Evolutionary conservation across 2,329 filamentous ascomycete species (phyloP), one percentile per base, ranked within the genome.

Genomic region (Penicillium olsonii): DNA sequence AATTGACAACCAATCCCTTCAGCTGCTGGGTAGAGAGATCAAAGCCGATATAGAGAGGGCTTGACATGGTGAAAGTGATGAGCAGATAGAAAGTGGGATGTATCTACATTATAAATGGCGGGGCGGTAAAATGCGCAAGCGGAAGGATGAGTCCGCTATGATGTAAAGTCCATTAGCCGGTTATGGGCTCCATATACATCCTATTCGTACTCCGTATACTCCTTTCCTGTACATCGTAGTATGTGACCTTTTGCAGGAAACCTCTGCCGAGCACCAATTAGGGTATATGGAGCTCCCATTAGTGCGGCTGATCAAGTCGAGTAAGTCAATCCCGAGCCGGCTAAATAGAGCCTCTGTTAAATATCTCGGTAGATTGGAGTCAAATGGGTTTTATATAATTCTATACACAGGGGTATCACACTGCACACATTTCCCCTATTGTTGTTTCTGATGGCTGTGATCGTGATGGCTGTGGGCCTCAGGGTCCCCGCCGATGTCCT

Each of bases 1-100:
- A 90, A 48, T 87, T 84, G 58, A 97, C 88, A 43, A 94, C 87
- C 58, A 97, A 86, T 59, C 90, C 92, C 81, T 99, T 97, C 50
- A 97, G 81, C 70, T 97, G 92, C 72, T 97, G 94, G 50, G 94
- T 97, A 37, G 92, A 96, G 52, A 97, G 85, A 75, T 99, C 94
- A 70, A 97, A 92, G 53, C 94, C 94, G 65, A 96, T 79, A 68
- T 95, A 96, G 53, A 95, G 77, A 15, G 88, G 85, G 26, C 75
- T 60, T 24, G 67, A 60, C 71, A 76, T 75, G 50, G 15, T 35
- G 33, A 18, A 35, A 18, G 15, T n/a, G 6, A 11, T 31, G 12
- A 6, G 29, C 18, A 34, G 26, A 39, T 29, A 41, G 27, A 31
- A 14, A 31, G 10, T 29, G 27, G 22, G 22, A n/a, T n/a, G 12